Evolutionary conservation across 2,329 filamentous ascomycete genomes (phyloP).

Genomic region (Juglanconis sp.): DNA sequence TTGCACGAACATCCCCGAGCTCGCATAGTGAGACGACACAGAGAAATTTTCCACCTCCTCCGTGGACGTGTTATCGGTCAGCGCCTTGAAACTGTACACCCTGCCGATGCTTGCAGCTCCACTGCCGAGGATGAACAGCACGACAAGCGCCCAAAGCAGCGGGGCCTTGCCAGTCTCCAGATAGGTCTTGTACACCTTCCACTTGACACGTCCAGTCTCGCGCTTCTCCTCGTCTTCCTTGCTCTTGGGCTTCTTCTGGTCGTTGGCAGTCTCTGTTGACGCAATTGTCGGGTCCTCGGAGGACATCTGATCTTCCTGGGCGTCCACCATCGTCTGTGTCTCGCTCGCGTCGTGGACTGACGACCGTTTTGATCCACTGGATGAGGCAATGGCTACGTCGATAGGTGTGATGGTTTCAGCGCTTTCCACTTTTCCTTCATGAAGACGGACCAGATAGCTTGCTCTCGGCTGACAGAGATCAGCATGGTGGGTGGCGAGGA

Average conservation of each 20-base stretch:
- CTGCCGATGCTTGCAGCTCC: constrained; percentile 26
- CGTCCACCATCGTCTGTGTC: constrained; percentile 13
- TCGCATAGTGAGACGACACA: constrained; percentile 10
- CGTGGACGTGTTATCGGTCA: constrained; percentile 26
- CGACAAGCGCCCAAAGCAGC: constrained; percentile 25
- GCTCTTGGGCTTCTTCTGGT: constrained; percentile 17
- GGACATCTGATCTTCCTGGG: constrained; percentile 11
- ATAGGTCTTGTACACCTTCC: constrained; percentile 32
- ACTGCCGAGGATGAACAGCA: constrained; percentile 21
- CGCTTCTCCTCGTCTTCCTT: constrained; percentile 27
- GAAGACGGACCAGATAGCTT: constrained; percentile 28
- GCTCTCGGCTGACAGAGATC: constrained; percentile 30
- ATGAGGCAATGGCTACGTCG: neutral
- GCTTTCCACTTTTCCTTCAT: constrained; percentile 25
- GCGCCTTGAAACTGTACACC: constrained; percentile 33
- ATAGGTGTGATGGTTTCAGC: constrained; percentile 21
- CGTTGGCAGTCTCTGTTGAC: constrained; percentile 8
- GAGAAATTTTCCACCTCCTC: constrained; percentile 14
- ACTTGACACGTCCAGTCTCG: constrained; percentile 32
- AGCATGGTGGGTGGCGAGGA: constrained; percentile 57
- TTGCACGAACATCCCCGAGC: constrained; percentile 14
- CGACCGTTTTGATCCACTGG: constrained; percentile 10
- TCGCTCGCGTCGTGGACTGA: constrained; percentile 17
- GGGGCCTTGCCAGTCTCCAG: constrained; percentile 28
- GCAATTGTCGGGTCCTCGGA: constrained; percentile 14